A percentile compares a stretch with the other conserved stretches of the same genome.
phyloP scores from a whole-genome alignment of 441 rosid genomes.

The Croton setiger region DNA sequence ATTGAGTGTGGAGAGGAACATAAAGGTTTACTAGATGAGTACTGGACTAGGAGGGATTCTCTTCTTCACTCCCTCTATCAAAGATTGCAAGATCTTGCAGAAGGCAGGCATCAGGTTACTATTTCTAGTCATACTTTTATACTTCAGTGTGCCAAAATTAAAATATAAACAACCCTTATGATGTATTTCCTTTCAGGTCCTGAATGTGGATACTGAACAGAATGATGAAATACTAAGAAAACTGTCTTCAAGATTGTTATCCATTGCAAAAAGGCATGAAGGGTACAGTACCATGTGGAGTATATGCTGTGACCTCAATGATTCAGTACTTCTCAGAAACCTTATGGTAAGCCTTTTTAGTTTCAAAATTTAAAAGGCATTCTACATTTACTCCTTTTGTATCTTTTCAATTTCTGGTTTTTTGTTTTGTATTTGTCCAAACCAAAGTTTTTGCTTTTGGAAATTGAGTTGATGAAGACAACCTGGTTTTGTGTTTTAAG shows the following conservation, averaged over 20 bases:
- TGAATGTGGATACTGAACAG: conserved; percentile 38
- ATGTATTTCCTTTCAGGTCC: conserved; percentile 44
- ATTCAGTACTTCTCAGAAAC: conserved; percentile 63
- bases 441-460: no score
- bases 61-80: conserved; percentile 69
- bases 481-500: no score
- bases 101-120: conserved; percentile 52
- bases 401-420: no score
- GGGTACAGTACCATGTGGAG: conserved; percentile 80
- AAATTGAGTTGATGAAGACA: no score
- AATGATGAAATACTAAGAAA: conserved; percentile 47
- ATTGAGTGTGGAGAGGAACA: conserved; percentile 71
- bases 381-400: conserved; percentile 2
- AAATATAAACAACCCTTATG: conserved; percentile 7
- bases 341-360: conserved; percentile 63
- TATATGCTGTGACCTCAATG: conserved; percentile 84
- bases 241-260: conserved; percentile 64
- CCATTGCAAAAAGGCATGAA: conserved; percentile 76
- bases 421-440: no score
- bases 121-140: conserved; percentile 13
- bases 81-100: conserved; percentile 53
- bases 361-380: not conserved
- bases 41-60: conserved; percentile 74
- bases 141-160: conserved; percentile 11
- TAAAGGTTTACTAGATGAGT: conserved; percentile 67